A percentile compares a stretch with the other conserved stretches of the same genome.
Conservation (phyloP, 495 filamentous ascomycete genomes). For the Penicillium pulvis region DNA sequence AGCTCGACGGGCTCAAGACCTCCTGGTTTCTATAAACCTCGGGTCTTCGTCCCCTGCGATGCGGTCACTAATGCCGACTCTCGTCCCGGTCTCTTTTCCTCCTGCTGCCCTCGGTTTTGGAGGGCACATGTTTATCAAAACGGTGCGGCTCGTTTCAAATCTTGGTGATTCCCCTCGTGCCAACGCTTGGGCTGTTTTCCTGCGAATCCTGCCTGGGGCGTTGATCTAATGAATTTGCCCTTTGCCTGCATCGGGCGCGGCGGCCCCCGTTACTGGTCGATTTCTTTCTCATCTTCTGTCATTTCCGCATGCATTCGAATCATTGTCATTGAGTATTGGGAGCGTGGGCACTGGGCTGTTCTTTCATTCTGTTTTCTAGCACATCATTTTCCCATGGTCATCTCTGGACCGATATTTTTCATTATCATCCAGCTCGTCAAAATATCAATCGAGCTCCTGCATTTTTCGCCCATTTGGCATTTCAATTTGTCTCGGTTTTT, state of each 20-base stretch:
- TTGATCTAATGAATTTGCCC: conserved; percentile 32
- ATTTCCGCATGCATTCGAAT: conserved; percentile 34
- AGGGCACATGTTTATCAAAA: conserved; percentile 16
- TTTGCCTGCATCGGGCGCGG: conserved; percentile 17
- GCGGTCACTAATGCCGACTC: conserved; percentile 5
- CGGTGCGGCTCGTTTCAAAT: conserved; percentile 19
- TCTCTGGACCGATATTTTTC: conserved; percentile 16
- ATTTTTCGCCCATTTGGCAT: background rate
- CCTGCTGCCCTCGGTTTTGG: conserved; percentile 3
- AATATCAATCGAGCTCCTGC: conserved; percentile 6
- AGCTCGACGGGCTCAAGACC: conserved; percentile 2
- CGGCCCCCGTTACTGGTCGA: conserved; percentile 20
- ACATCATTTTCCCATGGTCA: conserved; percentile 29
- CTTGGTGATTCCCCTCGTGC: conserved; percentile 11
- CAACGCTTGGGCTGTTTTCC: conserved; percentile 7
- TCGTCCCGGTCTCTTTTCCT: conserved; percentile 12
- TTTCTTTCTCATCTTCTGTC: conserved; percentile 25
- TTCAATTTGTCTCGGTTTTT: background rate
- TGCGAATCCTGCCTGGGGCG: conserved; percentile 14
- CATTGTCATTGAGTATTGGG: conserved; percentile 37
- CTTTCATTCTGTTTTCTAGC: conserved; percentile 31
- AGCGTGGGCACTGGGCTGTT: conserved; percentile 34
- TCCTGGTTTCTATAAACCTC: background rate
- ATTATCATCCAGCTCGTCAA: conserved; percentile 14
- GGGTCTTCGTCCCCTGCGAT: background rate